Evolutionary conservation across 129 eudicot species (phyloP), one percentile per base, ranked within the genome.

Genomic region (Flaveria robusta): DNA sequence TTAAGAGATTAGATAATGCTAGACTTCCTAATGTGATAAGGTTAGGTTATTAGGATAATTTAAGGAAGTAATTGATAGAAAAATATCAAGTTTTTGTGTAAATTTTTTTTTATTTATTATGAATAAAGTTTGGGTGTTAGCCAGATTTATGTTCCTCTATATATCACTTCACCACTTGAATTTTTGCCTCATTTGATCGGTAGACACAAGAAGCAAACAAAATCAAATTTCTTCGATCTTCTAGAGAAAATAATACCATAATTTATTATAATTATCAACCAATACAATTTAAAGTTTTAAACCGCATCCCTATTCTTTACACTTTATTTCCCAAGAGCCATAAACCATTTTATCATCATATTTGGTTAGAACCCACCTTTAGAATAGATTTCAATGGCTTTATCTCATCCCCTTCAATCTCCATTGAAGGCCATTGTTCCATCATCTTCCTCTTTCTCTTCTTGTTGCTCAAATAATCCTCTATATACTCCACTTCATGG

Each of bases 321-420:
- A 72, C 66, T 51, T 79, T 26, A 52, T 72, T 50, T 47, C 18
- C 29, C 71, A 71, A 47, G 70, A 49, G 24, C 41, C 26, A 77
- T 67, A 11, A 22, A 71, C 55, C 56, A 74, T 26, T 52, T 27
- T 8, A 10, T 43, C 13, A 45, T 77, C 66, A 71, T 56, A 41
- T 72, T 66, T 77, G 82, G 15, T 10, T 72, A 18, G 83, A 81
- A 26, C 88, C 81, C 55, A 84, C 88, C 83, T 82, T 84, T 24
- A 87, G 76, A 52, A 87, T 87, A 4, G 91, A 84, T 84, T 74
- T 87, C 87, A 87, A 76, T 59, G 91, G 88, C 78, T 82, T 87
- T 4, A 79, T 23, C 29, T 76, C 76, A 52, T 78, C 81, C 3
- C 29, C 83, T 39, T 71, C 76, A 3, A 68, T 68, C 46, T 82